Percentiles rank a stretch among this genome's conserved stretches.
phyloP scores from a whole-genome alignment of 176 grass and related monocot species.

The Oryza punctata region DNA sequence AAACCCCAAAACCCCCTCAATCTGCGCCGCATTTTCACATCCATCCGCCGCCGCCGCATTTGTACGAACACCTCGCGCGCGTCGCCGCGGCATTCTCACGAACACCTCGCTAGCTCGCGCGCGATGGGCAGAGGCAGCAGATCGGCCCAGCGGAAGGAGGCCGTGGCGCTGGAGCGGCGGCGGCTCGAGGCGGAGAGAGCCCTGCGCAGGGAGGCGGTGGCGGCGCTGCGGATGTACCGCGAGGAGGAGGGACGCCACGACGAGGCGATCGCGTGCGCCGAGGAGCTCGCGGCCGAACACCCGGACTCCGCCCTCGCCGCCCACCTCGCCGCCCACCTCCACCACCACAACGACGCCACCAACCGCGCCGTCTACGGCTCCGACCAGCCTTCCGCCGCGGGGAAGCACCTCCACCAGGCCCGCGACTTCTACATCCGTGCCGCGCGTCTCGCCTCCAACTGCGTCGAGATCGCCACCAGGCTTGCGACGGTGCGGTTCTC shows the following conservation, averaged over 20 bases:
- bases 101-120: not conserved
- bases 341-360: not conserved
- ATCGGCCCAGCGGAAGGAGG: too few relatives aligned
- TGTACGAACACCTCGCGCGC: too few relatives aligned
- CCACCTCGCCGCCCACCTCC: not conserved
- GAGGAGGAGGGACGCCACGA: not conserved
- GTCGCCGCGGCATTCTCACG: too few relatives aligned
- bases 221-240: not conserved
- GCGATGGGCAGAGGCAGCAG: not conserved
- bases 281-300: not conserved
- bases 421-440: not conserved
- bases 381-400: too few relatives aligned
- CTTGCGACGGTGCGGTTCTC: not conserved
- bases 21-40: too few relatives aligned
- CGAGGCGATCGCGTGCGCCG: not conserved
- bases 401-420: too few relatives aligned
- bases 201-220: not conserved
- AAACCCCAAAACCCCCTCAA: too few relatives aligned
- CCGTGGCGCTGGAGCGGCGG: too few relatives aligned
- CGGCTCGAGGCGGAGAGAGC: not conserved
- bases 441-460: conserved; percentile 11
- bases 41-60: not conserved
- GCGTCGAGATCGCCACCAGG: not conserved
- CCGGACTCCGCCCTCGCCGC: not conserved
- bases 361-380: not conserved